Percentiles rank a stretch among this genome's conserved stretches.
phyloP scores from a whole-genome alignment of 2,329 filamentous ascomycete genomes.

The Phialophora chinensis region DNA sequence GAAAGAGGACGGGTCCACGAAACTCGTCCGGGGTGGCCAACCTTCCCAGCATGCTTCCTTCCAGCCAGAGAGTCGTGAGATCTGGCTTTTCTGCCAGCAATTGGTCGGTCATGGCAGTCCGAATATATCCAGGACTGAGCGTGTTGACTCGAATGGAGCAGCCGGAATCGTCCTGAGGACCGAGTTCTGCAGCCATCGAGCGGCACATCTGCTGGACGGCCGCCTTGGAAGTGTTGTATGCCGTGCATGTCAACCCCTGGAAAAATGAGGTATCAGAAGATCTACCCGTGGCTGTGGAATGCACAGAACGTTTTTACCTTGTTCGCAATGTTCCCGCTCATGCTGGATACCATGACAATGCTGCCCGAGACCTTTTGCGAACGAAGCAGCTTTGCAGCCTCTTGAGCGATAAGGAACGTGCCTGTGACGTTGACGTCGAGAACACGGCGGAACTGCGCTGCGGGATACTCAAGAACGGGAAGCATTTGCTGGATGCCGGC shows the following conservation, averaged over 20 bases:
- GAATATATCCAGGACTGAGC: conserved; percentile 56
- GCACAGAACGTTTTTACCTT: conserved; percentile 36
- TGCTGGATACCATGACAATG: conserved; percentile 68
- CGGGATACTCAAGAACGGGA: conserved; percentile 37
- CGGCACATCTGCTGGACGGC: too few relatives aligned
- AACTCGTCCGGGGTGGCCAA: conserved; percentile 38
- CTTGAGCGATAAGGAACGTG: conserved; percentile 47
- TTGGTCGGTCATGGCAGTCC: conserved; percentile 54
- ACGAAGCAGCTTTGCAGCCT: conserved; percentile 58
- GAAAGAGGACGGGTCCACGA: conserved; percentile 21
- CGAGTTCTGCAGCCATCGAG: too few relatives aligned
- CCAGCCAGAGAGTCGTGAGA: conserved; percentile 63
- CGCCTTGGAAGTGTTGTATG: conserved; percentile 51
- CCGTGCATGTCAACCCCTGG: conserved; percentile 47
- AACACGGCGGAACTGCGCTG: conserved; percentile 40
- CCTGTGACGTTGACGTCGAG: conserved; percentile 48
- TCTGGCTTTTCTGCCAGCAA: conserved; percentile 42
- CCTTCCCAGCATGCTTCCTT: conserved; percentile 50
- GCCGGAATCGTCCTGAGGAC: too few relatives aligned
- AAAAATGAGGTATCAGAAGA: too few relatives aligned
- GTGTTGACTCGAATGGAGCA: conserved; percentile 58
- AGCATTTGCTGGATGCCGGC: conserved; percentile 51
- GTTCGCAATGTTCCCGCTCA: conserved; percentile 67
- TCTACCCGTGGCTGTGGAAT: too few relatives aligned
- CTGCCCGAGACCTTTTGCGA: conserved; percentile 61